Evolutionary conservation across 495 filamentous ascomycete species (phyloP), one percentile per base, ranked within the genome.

Genomic region (Podospora appendiculata): DNA sequence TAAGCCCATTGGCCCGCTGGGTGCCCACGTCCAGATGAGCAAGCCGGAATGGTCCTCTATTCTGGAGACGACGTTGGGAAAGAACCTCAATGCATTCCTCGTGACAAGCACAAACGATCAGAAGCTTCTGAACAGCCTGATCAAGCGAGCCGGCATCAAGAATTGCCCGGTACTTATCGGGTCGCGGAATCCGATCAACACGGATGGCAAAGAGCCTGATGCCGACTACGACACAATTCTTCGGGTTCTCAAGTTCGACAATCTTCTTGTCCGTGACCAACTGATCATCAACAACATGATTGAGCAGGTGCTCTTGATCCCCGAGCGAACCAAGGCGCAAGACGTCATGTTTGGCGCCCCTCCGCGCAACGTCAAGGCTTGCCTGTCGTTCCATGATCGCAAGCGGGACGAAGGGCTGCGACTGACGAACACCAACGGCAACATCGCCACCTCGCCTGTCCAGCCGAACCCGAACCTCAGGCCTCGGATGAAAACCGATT

Each of bases 11-110:
- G 93, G 93, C 0, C 93, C 93, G 0, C 76, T 96, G 11, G 94
- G 89, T 18, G 69, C 79, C 9, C 78, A 89, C 58, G 74, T 97
- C 18, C 81, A 79, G 48, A 66, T 97, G 38, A 72, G 82, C 19
- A 82, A 93, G 53, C 86, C 87, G 6, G 72, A 87, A 59, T 99
- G 93, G 93, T 84, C 85, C 6, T 80, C 77, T n/a, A 80, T 91
- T 47, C 63, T 97, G 8, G 93, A 99, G 62, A 82, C 75, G 52
- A 77, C 77, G 4, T 68, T 95, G 41, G 88, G 88, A 43, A 60
- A 47, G 6, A 76, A 62, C 13, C 68, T 96, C 47, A 82, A 75
- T 50, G 80, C 75, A 12, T 99, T 97, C 63, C 74, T 96, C 48
- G 92, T 96, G 32, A 83, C 82, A 10, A 87, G 73, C 53, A 86